These are phyloP conservation scores for Garcia nutans DNA, from an alignment of 345 rosid species.

Conservation along the genomic window DNA sequence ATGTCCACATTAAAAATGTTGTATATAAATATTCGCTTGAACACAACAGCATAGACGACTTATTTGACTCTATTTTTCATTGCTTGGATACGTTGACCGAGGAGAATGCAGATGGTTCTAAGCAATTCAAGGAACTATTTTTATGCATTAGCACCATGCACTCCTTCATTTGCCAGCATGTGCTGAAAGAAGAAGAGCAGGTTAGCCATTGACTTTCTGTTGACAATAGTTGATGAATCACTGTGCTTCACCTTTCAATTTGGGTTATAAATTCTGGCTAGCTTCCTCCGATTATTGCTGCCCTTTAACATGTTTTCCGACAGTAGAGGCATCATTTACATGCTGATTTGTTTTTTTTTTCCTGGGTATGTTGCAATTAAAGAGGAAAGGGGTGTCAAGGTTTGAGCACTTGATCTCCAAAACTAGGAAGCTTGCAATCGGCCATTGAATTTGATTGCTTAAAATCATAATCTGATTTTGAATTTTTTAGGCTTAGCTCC, in stretches of 20 bases:
- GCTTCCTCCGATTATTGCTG: background rate
- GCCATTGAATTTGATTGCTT: background rate
- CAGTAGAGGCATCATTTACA: background rate
- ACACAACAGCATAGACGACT: conserved; percentile 53
- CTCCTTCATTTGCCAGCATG: conserved; percentile 59
- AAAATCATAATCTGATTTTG: background rate
- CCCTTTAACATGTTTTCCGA: too few relatives aligned
- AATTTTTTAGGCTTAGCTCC: background rate
- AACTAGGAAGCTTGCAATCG: background rate
- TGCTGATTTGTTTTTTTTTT: background rate
- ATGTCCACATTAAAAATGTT: conserved; percentile 53
- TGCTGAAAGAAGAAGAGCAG: conserved; percentile 85
- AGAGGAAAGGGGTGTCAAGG: background rate
- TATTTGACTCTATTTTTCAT: conserved; percentile 43
- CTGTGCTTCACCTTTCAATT: background rate
- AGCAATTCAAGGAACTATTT: conserved; percentile 51
- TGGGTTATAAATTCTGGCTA: background rate
- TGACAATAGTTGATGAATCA: background rate
- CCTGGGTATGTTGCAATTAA: background rate
- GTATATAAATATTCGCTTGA: conserved; percentile 62
- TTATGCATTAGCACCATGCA: conserved; percentile 46
- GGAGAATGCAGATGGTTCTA: conserved; percentile 25
- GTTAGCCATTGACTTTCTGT: conserved; percentile 24
- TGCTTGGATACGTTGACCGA: conserved; percentile 40
- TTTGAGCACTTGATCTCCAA: background rate